Evolutionary conservation across 768 basidiomycete genomes (phyloP).

Genomic region (Pholiota molesta): DNA sequence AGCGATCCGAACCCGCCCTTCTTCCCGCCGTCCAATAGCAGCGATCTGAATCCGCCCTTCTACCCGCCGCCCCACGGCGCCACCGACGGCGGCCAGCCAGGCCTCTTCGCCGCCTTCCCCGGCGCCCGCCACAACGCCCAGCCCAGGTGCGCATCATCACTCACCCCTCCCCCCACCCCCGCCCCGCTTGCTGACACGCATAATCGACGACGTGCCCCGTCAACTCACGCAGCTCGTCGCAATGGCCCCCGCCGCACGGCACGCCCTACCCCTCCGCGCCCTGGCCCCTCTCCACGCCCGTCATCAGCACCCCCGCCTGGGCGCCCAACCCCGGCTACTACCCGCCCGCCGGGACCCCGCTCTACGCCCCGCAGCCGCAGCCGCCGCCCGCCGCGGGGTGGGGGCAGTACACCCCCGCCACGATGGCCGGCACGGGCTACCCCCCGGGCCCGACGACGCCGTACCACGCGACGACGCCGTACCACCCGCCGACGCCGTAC

Average conservation of each 20-base stretch:
- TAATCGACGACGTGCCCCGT: too few relatives aligned
- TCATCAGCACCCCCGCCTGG: conserved; percentile 6
- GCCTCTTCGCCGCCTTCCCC: conserved; percentile 21
- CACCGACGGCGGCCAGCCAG: conserved; percentile 34
- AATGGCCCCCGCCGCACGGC: background rate
- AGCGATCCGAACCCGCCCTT: conserved; percentile 13
- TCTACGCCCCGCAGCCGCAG: background rate
- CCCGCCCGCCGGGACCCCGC: conserved; percentile 3
- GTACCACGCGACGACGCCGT: conserved; percentile 1
- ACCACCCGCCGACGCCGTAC: conserved; percentile 4
- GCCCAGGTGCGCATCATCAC: conserved; percentile 6
- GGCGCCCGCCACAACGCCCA: conserved; percentile 11
- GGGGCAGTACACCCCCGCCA: conserved; percentile 13
- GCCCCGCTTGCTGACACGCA: too few relatives aligned
- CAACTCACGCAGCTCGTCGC: background rate
- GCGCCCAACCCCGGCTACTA: conserved; percentile 11
- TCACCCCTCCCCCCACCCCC: too few relatives aligned
- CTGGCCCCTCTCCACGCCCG: background rate
- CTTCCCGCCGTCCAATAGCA: conserved; percentile 31
- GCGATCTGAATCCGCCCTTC: conserved; percentile 14
- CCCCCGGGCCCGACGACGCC: background rate
- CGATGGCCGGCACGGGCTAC: conserved; percentile 5
- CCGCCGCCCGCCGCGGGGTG: background rate
- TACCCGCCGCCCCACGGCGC: conserved; percentile 36
- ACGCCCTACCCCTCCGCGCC: background rate